Evolutionary conservation across 164 flowering plant genomes (phyloP), one percentile per base, ranked within the genome.

Genomic region (Stephania yunnanensis): DNA sequence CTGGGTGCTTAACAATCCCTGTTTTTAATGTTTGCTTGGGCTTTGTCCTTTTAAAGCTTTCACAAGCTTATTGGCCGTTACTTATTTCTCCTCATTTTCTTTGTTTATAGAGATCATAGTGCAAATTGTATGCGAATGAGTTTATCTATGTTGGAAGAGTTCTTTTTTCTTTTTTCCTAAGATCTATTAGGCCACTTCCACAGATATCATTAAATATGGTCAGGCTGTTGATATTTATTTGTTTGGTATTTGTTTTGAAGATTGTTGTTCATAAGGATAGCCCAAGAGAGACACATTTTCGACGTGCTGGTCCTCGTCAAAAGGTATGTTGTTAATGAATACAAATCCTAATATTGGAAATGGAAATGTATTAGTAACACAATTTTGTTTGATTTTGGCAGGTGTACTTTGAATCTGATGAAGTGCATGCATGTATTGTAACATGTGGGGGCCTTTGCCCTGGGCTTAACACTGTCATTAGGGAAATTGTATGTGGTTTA

Each of bases 391-490:
- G n/a, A 58, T 58, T 69, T 52, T 29, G 71, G 70, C 79, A 95
- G 99, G 92, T 92, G 65, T 92, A 89, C 69, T 95, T 90, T 81
- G 85, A 88, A 31, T 81, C 99, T 0, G 98, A 93, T 80, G 99
- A 95, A 52, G 99, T 95, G 58, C 88, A 82, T 66, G 98, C 99
- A 7, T 90, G 96, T 77, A 91, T 95, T 50, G 98, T 95, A 13
- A 95, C 99, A 68, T 95, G 99, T 81, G 98, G 99, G 46, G 98
- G 99, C 52, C 82, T 95, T 12, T 95, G 99, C 82, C 99, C 98
- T 69, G 99, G 99, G 25, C 87, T 95, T 71, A 95, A 95, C 83
- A 95, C 99, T 1, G 97, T 95, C 73, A 91, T 95, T 48, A 87
- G 99, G 81, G 99, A 95, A 80, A 82, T 95, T 22, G 99, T 95